Conservation (phyloP, 2,329 filamentous ascomycete species). For the Ophiocordyceps camponoti-saundersi region DNA sequence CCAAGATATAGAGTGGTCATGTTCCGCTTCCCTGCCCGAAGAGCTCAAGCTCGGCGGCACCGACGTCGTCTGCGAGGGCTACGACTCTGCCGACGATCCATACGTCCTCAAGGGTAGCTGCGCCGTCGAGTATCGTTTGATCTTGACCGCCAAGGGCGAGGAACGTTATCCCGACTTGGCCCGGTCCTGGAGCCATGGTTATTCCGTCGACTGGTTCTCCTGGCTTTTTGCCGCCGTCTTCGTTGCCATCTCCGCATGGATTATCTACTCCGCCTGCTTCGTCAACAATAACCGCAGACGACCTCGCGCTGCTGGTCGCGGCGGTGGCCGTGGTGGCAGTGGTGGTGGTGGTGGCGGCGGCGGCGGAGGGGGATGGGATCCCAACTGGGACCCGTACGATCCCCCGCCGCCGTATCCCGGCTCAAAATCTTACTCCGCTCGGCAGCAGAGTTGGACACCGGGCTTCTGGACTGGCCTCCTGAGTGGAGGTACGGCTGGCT, state of each 20-base stretch:
- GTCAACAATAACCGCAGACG: constrained; percentile 5
- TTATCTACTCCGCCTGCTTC: constrained; percentile 37
- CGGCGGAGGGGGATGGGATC: constrained; percentile 22
- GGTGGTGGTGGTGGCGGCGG: constrained; percentile 23
- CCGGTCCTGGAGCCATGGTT: constrained; percentile 13
- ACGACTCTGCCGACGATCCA: constrained; percentile 55
- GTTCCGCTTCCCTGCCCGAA: constrained; percentile 43
- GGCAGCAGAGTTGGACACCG: constrained; percentile 41
- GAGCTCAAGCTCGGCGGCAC: constrained; percentile 62
- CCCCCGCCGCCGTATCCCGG: constrained; percentile 31
- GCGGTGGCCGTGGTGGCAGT: constrained; percentile 10
- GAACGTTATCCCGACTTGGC: constrained; percentile 44
- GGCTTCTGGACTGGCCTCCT: constrained; percentile 61
- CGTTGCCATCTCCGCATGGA: constrained; percentile 39
- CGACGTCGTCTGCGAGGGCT: constrained; percentile 88
- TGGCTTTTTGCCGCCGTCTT: constrained; percentile 47
- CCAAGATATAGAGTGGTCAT: constrained; percentile 85
- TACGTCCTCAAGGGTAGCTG: constrained; percentile 88
- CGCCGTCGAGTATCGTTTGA: constrained; percentile 73
- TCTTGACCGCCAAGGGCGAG: constrained; percentile 64
- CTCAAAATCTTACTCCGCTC: constrained; percentile 16
- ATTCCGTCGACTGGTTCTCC: constrained; percentile 16
- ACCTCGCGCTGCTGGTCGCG: constrained; percentile 12
- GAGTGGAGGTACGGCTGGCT: constrained; percentile 52
- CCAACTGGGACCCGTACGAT: constrained; percentile 24